Conservation (phyloP, 768 basidiomycete genomes). For the Suillus bovinus region DNA sequence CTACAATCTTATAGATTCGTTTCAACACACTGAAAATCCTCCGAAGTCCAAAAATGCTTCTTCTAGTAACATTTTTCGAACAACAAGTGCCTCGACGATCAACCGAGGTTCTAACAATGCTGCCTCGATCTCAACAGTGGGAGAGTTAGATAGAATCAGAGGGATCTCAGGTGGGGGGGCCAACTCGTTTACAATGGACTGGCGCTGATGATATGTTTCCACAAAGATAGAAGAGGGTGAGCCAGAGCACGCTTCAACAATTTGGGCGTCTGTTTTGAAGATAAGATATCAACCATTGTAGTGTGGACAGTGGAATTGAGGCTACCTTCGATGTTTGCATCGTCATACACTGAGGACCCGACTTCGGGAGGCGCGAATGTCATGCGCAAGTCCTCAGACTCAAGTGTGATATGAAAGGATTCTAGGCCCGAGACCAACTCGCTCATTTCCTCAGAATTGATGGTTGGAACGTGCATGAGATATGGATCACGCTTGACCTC, state of each 20-base stretch:
- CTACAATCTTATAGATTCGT: background rate
- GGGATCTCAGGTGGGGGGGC: background rate
- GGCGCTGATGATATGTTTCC: background rate
- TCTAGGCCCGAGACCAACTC: conserved; percentile 35
- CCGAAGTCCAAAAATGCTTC: conserved; percentile 80
- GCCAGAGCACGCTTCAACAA: background rate
- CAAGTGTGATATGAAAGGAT: conserved; percentile 34
- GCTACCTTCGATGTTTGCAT: conserved; percentile 1
- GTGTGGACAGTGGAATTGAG: background rate
- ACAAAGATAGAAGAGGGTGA: background rate
- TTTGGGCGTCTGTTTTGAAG: background rate
- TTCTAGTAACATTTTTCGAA: conserved; percentile 73
- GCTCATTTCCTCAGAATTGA: conserved; percentile 1
- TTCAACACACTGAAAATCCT: conserved; percentile 44
- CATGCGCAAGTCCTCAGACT: conserved; percentile 14
- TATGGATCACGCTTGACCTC: conserved; percentile 42
- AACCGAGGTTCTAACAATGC: conserved; percentile 44
- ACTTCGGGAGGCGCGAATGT: conserved; percentile 17
- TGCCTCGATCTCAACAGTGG: conserved; percentile 11
- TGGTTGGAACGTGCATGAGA: conserved; percentile 20
- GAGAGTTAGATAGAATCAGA: background rate
- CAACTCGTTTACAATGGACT: background rate
- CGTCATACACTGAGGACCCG: conserved; percentile 22
- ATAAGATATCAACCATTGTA: background rate
- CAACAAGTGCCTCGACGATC: conserved; percentile 80